Percentiles rank a stretch among this genome's conserved stretches.
phyloP scores from a whole-genome alignment of 345 rosid genomes.

The Physaria fendleri region DNA sequence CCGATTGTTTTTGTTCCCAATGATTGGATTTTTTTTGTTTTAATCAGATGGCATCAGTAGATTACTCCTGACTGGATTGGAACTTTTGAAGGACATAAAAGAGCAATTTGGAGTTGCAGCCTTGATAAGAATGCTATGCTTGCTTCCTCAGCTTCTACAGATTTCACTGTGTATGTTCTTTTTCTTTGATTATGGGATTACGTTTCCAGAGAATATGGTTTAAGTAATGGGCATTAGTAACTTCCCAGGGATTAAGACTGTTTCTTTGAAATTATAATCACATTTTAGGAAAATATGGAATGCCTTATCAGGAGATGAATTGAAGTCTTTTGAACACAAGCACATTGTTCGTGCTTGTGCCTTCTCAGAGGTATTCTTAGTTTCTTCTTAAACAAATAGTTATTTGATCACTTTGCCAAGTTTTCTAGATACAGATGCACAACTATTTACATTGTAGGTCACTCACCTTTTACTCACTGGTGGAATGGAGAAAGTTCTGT shows the following conservation, averaged over 20 bases:
- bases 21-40: no score
- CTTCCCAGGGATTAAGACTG: background rate
- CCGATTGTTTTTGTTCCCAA: no score
- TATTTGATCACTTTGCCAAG: background rate
- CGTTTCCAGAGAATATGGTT: background rate
- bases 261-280: background rate
- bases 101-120: constrained; percentile 98
- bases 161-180: constrained; percentile 74
- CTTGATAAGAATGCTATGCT: constrained; percentile 77
- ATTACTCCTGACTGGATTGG: constrained; percentile 99
- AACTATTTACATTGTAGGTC: constrained; percentile 42
- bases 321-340: constrained; percentile 92
- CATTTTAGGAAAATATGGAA: constrained; percentile 79
- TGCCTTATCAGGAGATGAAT: constrained; percentile 78
- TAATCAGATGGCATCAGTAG: no score
- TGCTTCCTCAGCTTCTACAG: constrained; percentile 98
- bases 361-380: constrained; percentile 61
- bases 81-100: constrained; percentile 97
- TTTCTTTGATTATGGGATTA: background rate
- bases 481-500: constrained; percentile 84
- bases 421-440: background rate
- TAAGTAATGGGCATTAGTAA: background rate
- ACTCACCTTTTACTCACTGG: constrained; percentile 86
- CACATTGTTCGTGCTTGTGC: constrained; percentile 89
- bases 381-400: background rate